Evolutionary conservation across 805 yeast genomes (phyloP), one percentile per base, ranked within the genome.

Genomic region (Saccharomyces mikatae): DNA sequence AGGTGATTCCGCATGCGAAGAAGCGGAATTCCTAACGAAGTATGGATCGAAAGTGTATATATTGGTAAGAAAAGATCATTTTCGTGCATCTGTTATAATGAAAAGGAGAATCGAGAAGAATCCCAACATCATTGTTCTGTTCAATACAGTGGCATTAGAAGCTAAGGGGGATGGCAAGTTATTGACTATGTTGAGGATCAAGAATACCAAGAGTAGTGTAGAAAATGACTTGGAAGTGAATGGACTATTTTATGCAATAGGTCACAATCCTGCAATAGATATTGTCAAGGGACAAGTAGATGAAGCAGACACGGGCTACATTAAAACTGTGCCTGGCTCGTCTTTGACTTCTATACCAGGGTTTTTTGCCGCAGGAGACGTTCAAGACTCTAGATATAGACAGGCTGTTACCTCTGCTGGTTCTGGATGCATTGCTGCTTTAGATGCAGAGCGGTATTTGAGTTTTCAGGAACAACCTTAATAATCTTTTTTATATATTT

Each of bases 1-100:
- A 62, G 99, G 99, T 72, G 99, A 94, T 75, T 90, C 97, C 62
- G 99, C 99, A 17, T 96, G 98, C 74, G 99, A 94, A 77, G 99
- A 94, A 77, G 99, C 99, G 29, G 77, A 88, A 62, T 94, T 94
- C 75, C 80, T 94, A 71, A 94, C 99, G 65, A 94, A 94, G 74
- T 94, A 94, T 74, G 99, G 96, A 59, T 89, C 97, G 53, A 94
- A 94, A 78, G 98, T 94, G 54, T 89, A 76, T 74, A 76, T 94
- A 71, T 79, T 94, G 63, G 97, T 94, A 51, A 89, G 99, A 80
- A 89, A 92, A 73, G 97, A 92, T 73, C 81, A 80, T 69, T 79
- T 94, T 66, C 84, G 99, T 75, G 99, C 99, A 17, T 91, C 98
- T 10, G 82, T 87, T 46, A 89, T 94, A 71, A 94, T 94, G 99